Percentiles rank a stretch among this genome's conserved stretches.
phyloP scores from a whole-genome alignment of 192 early-diverging fungal species.

The Obelidium mucronatum region DNA sequence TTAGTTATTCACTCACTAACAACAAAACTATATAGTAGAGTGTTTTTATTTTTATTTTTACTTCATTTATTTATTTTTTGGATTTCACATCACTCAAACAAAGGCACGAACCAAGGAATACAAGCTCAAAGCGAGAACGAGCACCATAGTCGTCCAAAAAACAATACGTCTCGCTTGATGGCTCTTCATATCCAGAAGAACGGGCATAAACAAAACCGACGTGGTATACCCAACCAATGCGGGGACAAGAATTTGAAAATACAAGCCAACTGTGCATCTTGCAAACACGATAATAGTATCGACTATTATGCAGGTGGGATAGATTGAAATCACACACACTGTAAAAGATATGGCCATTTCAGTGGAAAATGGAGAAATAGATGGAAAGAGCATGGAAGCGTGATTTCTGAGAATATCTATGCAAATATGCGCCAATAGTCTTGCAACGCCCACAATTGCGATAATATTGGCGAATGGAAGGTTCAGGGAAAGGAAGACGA shows the following conservation, averaged over 20 bases:
- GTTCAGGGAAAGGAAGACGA: not conserved
- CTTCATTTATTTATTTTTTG: no score
- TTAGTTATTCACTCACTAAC: no score
- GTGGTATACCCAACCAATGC: not conserved
- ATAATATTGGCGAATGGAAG: not conserved
- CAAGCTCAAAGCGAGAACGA: not conserved
- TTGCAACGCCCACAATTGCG: not conserved
- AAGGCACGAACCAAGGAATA: not conserved
- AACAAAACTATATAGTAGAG: no score
- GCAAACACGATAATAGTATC: not conserved
- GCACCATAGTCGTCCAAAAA: not conserved
- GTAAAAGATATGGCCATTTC: not conserved
- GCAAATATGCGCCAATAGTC: not conserved
- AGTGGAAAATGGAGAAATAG: not conserved
- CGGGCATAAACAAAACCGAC: not conserved
- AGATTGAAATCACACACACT: not conserved
- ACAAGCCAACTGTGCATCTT: not conserved
- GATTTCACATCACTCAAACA: no score
- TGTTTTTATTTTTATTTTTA: no score
- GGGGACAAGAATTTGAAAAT: not conserved
- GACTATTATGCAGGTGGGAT: not conserved
- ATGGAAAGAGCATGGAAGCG: not conserved
- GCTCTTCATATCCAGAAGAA: not conserved
- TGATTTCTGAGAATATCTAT: not conserved
- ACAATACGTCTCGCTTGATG: not conserved